A percentile compares a stretch with the other conserved stretches of the same genome.
Evolutionary conservation across 176 grass and related monocot genomes (phyloP).

Genomic region (Oryza nivara): DNA sequence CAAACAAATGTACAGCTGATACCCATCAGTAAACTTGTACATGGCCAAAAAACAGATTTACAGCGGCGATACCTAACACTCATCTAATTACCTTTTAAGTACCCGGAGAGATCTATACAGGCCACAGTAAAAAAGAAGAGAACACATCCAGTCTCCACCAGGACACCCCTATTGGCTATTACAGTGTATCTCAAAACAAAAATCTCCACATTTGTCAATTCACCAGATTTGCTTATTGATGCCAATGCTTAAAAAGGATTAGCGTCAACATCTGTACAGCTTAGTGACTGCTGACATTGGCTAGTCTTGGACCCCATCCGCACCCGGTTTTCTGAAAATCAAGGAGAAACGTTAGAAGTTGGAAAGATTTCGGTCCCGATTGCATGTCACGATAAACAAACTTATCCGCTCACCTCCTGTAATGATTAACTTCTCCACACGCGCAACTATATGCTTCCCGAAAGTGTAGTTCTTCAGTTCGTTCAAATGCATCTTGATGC

Average conservation of each 20-base stretch:
- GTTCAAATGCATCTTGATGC: constrained; percentile 90
- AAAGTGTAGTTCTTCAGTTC: constrained; percentile 93
- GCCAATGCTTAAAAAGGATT: constrained; percentile 32
- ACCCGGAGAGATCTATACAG: constrained; percentile 35
- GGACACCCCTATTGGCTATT: constrained; percentile 6
- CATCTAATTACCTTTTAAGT: constrained; percentile 29
- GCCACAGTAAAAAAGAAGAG: background rate
- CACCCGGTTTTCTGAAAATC: constrained; percentile 47
- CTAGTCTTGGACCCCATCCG: constrained; percentile 34
- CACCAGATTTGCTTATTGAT: background rate
- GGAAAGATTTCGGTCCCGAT: background rate
- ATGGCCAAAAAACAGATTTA: constrained; percentile 53
- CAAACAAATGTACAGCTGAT: constrained; percentile 52
- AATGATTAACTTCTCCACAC: constrained; percentile 87
- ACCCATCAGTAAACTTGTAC: constrained; percentile 49
- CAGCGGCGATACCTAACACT: constrained; percentile 45
- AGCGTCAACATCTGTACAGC: constrained; percentile 33
- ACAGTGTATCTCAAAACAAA: constrained; percentile 12
- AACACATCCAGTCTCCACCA: constrained; percentile 29
- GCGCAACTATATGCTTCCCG: constrained; percentile 93
- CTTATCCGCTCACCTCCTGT: constrained; percentile 68
- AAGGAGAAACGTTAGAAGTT: background rate
- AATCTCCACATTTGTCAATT: background rate
- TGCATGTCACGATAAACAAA: background rate
- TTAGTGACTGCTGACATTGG: constrained; percentile 11